These are phyloP conservation scores for Spencermartinsiella ligniputridi DNA, from an alignment of 1,139 yeast species.

Conservation along the genomic window DNA sequence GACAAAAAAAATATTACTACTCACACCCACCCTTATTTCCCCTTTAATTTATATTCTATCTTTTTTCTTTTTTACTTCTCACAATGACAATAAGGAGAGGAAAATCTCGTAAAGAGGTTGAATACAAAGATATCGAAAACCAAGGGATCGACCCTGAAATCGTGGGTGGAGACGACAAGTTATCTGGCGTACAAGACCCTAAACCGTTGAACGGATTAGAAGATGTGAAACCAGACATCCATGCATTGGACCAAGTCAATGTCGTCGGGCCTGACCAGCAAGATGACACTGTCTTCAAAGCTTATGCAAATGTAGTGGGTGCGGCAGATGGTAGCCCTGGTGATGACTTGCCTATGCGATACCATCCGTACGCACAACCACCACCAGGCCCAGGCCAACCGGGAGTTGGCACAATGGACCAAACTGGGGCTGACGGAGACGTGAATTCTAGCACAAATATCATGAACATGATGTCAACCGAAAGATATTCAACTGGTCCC, in stretches of 20 bases:
- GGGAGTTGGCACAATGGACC: slow-evolving; percentile 1
- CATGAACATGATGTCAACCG: slow-evolving; percentile 10
- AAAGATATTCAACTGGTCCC: slow-evolving; percentile 9
- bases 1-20: no score
- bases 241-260: background rate
- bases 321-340: background rate
- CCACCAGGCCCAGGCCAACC: slow-evolving; percentile 2
- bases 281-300: background rate
- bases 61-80: no score
- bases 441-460: background rate
- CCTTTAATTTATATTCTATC: no score
- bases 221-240: background rate
- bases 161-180: background rate
- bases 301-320: slow-evolving; percentile 7
- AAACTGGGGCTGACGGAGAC: background rate
- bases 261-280: background rate
- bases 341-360: background rate
- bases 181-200: background rate
- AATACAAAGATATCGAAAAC: background rate
- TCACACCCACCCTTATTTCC: no score
- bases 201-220: background rate
- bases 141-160: slow-evolving; percentile 1
- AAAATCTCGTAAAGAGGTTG: background rate
- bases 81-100: background rate
- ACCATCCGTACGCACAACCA: background rate